A percentile compares a stretch with the other conserved stretches of the same genome.
These are phyloP conservation scores for Cynanchum wilfordii DNA, from an alignment of 257 asterid genomes.

Conservation along the genomic window DNA sequence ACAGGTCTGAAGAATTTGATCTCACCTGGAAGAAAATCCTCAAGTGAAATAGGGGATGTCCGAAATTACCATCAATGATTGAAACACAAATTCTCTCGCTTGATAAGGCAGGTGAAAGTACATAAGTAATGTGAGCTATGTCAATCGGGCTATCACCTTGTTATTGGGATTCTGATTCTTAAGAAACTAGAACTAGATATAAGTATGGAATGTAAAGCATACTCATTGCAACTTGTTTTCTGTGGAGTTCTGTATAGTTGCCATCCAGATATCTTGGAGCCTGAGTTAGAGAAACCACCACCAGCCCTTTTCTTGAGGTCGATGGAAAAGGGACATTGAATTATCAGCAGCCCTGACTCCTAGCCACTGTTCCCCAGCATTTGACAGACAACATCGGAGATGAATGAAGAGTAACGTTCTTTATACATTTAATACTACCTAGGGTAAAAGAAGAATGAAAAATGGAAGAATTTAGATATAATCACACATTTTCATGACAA, in stretches of 20 bases:
- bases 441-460: slow-evolving; percentile 11
- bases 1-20: slow-evolving; percentile 80
- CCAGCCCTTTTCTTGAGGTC: slow-evolving; percentile 94
- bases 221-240: slow-evolving; percentile 82
- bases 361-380: slow-evolving; percentile 91
- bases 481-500: background rate
- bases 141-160: no score
- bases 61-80: background rate
- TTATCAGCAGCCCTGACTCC: slow-evolving; percentile 98
- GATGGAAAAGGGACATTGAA: slow-evolving; percentile 94
- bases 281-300: slow-evolving; percentile 63
- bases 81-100: background rate
- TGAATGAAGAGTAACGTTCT: slow-evolving; percentile 74
- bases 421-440: slow-evolving; percentile 76
- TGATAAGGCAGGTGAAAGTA: no score
- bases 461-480: background rate
- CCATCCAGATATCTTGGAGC: slow-evolving; percentile 90
- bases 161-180: background rate
- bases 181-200: slow-evolving; percentile 6
- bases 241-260: slow-evolving; percentile 93
- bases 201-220: slow-evolving; percentile 28
- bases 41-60: slow-evolving; percentile 17
- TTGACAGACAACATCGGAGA: slow-evolving; percentile 75
- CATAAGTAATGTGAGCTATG: no score
- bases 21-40: slow-evolving; percentile 58